Evolutionary conservation across 1,284 basidiomycete genomes (phyloP), one percentile per base, ranked within the genome.

Genomic region (Xerocomus nothofagi): DNA sequence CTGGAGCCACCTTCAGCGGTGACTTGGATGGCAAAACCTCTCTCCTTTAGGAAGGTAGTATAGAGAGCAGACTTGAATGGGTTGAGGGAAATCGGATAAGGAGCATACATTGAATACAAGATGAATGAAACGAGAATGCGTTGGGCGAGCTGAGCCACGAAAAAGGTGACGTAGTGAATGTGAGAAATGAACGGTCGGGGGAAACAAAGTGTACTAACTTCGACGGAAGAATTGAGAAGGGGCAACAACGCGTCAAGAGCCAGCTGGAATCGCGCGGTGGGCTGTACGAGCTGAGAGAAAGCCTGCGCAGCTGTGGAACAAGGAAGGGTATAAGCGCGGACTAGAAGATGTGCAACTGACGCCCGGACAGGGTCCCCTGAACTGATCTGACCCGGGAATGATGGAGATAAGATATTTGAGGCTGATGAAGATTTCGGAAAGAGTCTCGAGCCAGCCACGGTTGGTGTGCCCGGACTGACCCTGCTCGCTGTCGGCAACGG

Each of bases 41-140:
- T 74, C 68, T 89, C 86, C 60, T 75, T 78, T 36, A 77, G 61
- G 62, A 88, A 88, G 7, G 82, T 80, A 51, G 77, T 73, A 60
- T 78, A 78, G 47, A 89, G 69, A 34, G 78, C 83, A 54, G 81
- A 81, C 68, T 82, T 84, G 75, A 89, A 89, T 8, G 87, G 86
- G 66, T 89, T 89, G 61, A 88, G 80, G 33, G 78, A 71, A 53
- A 88, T 84, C 55, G 86, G 85, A 66, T 89, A 80, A 37, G 86
- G 81, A 54, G 82, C 78, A 71, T 89, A 89, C 57, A 89, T 72
- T 46, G 84, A 81, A 69, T 86, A 87, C 54, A 89, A 72, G 61
- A 88, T 82, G 68, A 86, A 89, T 17, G 85, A 80, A 51, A 83
- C 85, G 54, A 88, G 76, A 58, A 89, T 88, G 51, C 86, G 79